Conservation (phyloP, 2,329 filamentous ascomycete genomes). For the Fusarium denticulatum region DNA sequence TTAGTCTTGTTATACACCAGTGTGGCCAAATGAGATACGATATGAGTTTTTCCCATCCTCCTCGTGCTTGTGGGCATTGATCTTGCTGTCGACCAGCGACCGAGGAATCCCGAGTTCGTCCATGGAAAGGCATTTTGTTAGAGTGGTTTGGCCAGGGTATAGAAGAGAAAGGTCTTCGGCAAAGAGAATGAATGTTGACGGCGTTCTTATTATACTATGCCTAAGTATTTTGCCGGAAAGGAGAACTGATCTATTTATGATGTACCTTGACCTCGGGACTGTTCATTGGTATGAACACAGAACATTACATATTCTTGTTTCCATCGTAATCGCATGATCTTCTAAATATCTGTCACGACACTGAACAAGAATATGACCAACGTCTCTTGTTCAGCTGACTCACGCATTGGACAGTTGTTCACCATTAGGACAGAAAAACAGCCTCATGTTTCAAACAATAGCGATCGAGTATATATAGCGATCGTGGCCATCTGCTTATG, state of each 20-base stretch:
- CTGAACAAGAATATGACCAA: conserved; percentile 9
- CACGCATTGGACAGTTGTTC: neutral
- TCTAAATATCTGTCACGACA: neutral
- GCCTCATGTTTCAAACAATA: neutral
- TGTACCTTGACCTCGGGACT: neutral
- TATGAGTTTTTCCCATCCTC: neutral
- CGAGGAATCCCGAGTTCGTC: neutral
- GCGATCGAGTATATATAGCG: conserved; percentile 2
- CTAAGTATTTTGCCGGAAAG: neutral
- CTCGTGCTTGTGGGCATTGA: conserved; percentile 6
- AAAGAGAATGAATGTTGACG: neutral
- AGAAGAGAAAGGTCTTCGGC: neutral
- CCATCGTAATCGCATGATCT: neutral
- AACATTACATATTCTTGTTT: neutral
- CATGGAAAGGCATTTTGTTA: neutral
- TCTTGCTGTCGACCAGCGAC: neutral
- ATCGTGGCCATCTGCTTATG: neutral
- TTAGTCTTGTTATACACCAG: neutral
- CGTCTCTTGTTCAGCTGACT: conserved; percentile 13
- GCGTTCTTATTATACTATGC: neutral
- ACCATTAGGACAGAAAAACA: neutral
- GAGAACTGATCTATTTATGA: neutral
- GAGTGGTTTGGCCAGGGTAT: neutral
- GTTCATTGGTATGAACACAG: conserved; percentile 6
- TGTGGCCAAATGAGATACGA: neutral